Evolutionary conservation across 75 land plant genomes (phyloP).

Genomic region (Cupressus sempervirens): DNA sequence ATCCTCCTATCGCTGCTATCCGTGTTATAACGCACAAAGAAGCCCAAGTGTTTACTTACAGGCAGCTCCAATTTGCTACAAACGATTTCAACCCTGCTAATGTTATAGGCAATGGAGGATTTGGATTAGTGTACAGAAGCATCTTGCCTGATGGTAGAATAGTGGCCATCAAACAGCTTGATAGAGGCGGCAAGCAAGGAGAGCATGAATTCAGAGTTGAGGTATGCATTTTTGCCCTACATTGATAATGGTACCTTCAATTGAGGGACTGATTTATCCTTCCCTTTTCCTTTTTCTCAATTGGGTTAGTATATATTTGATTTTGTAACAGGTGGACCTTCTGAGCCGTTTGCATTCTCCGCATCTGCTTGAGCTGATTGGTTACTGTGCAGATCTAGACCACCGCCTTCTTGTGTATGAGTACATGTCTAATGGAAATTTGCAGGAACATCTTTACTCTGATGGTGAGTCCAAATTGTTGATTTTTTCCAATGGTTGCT

Average conservation of each 20-base stretch:
- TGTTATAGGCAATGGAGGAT: constrained; percentile 77
- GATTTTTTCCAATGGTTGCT: background rate
- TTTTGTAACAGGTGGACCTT: constrained; percentile 59
- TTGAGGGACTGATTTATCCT: background rate
- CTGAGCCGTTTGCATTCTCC: constrained; percentile 58
- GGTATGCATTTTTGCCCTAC: constrained; percentile 25
- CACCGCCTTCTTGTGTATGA: constrained; percentile 77
- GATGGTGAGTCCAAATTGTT: constrained; percentile 13
- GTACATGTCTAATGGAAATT: constrained; percentile 82
- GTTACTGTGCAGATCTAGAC: constrained; percentile 65
- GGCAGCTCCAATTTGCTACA: constrained; percentile 71
- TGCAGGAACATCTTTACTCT: constrained; percentile 77
- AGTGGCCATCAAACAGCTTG: constrained; percentile 72
- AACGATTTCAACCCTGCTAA: constrained; percentile 59
- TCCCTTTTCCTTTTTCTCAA: constrained; percentile 2
- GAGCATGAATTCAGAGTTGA: constrained; percentile 82
- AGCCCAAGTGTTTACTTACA: constrained; percentile 67
- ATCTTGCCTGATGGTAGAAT: constrained; percentile 54
- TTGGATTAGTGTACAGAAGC: constrained; percentile 71
- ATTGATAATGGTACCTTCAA: background rate
- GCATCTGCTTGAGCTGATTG: constrained; percentile 63
- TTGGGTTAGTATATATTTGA: background rate
- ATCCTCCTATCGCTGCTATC: background rate
- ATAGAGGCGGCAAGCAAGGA: constrained; percentile 72
- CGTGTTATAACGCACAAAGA: constrained; percentile 21